Conservation (phyloP, 257 asterid genomes). For the Rubia yunnanensis region DNA sequence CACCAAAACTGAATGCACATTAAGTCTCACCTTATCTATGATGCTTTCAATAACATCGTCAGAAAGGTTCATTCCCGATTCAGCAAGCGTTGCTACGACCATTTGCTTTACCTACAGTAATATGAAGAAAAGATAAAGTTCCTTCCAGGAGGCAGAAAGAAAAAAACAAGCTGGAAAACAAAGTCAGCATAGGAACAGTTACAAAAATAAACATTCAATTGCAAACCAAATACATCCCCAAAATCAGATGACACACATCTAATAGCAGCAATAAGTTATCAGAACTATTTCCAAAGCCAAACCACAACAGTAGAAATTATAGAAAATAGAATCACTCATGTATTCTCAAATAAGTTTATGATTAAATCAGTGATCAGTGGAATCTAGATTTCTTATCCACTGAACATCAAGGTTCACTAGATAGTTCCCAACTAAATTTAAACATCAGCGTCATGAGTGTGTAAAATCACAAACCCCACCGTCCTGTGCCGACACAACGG, state of each 20-base stretch:
- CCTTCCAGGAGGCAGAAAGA: constrained; percentile 8
- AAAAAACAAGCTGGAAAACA: background rate
- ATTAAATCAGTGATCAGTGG: background rate
- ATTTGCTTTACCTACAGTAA: constrained; percentile 74
- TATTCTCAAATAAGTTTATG: background rate
- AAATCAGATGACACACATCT: background rate
- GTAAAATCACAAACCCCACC: no score
- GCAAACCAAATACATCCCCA: background rate
- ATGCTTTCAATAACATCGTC: constrained; percentile 84
- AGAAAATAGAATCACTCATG: background rate
- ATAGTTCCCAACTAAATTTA: background rate
- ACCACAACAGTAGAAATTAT: background rate
- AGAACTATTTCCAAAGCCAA: background rate
- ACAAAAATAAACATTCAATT: constrained; percentile 5
- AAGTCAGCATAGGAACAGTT: background rate
- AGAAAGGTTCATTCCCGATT: constrained; percentile 87
- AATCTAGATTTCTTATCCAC: background rate
- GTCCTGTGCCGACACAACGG: no score
- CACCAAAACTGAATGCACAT: background rate
- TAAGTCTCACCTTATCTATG: constrained; percentile 51
- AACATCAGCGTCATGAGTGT: no score
- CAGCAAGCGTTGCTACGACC: constrained; percentile 97
- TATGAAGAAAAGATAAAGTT: constrained; percentile 7
- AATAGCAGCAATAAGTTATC: background rate
- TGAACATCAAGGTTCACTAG: background rate